Evolutionary conservation across 2,329 filamentous ascomycete genomes (phyloP).

Genomic region (Hirsutella rhossiliensis): DNA sequence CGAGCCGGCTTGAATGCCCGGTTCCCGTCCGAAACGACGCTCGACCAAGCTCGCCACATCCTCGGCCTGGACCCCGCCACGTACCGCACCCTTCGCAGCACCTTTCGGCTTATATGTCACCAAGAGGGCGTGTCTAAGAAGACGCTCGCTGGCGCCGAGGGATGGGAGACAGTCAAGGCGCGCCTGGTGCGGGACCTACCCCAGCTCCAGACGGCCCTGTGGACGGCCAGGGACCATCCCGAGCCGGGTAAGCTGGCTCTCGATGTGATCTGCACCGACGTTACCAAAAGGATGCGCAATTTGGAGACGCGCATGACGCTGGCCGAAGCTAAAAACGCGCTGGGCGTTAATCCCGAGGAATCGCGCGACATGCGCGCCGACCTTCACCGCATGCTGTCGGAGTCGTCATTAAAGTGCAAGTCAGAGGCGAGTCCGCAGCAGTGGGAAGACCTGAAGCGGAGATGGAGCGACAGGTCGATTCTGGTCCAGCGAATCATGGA

Average conservation of each 20-base stretch:
- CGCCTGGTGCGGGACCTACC: slow-evolving; percentile 51
- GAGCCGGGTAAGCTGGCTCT: slow-evolving; percentile 57
- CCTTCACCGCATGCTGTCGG: slow-evolving; percentile 54
- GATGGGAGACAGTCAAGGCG: slow-evolving; percentile 61
- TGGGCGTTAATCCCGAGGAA: slow-evolving; percentile 31
- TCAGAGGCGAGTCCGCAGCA: slow-evolving; percentile 58
- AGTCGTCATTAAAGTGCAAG: slow-evolving; percentile 59
- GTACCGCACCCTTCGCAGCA: slow-evolving; percentile 53
- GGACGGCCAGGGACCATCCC: slow-evolving; percentile 40
- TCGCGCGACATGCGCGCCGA: slow-evolving; percentile 49
- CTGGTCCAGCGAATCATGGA: slow-evolving; percentile 43
- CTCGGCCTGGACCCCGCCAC: slow-evolving; percentile 49
- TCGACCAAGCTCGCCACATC: slow-evolving; percentile 64
- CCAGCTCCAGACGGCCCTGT: slow-evolving; percentile 52
- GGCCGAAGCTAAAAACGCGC: slow-evolving; percentile 56
- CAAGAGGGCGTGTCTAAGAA: slow-evolving; percentile 61
- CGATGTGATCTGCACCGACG: slow-evolving; percentile 69
- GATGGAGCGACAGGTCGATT: slow-evolving; percentile 50
- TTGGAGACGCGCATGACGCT: slow-evolving; percentile 56
- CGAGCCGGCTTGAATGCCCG: slow-evolving; percentile 31
- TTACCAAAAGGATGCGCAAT: slow-evolving; percentile 66
- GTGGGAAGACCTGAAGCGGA: slow-evolving; percentile 57
- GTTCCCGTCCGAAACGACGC: slow-evolving; percentile 72
- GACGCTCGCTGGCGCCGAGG: slow-evolving; percentile 58
- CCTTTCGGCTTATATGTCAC: slow-evolving; percentile 60